phyloP scores from a whole-genome alignment of 345 rosid species.

The Draba incana region DNA sequence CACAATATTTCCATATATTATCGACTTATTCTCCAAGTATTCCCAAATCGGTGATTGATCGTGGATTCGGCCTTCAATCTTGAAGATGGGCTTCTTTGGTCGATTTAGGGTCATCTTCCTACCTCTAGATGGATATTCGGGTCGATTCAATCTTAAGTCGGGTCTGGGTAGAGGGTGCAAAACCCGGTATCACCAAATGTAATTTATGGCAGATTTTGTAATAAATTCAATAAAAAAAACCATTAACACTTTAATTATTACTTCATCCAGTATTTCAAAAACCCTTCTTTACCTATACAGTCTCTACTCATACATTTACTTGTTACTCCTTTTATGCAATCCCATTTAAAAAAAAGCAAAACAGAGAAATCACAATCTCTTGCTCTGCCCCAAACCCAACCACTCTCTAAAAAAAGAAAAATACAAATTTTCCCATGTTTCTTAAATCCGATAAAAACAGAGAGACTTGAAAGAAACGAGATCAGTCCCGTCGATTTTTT shows the following conservation, averaged over 20 bases:
- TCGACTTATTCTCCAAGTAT: too few relatives aligned
- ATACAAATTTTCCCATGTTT: conserved; percentile 35
- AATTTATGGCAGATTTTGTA: too few relatives aligned
- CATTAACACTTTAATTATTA: background rate
- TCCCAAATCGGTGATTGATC: too few relatives aligned
- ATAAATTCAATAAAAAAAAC: background rate
- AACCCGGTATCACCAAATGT: too few relatives aligned
- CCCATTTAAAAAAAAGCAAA: background rate
- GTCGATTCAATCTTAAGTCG: too few relatives aligned
- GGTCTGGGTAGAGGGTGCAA: too few relatives aligned
- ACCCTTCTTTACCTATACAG: background rate
- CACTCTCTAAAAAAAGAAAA: conserved; percentile 13
- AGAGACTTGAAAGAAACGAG: conserved; percentile 34
- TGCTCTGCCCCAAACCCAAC: conserved; percentile 49
- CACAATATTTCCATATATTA: too few relatives aligned
- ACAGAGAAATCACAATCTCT: conserved; percentile 34
- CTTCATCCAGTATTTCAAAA: background rate
- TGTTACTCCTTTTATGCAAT: background rate
- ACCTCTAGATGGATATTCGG: too few relatives aligned
- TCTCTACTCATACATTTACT: background rate
- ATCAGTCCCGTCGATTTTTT: conserved; percentile 35
- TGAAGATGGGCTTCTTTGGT: too few relatives aligned
- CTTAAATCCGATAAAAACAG: conserved; percentile 41
- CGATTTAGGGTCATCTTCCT: too few relatives aligned
- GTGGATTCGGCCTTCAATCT: too few relatives aligned